Base-by-base conservation (phyloP, 768 basidiomycete genomes). In the Russula ochroleuca region DNA sequence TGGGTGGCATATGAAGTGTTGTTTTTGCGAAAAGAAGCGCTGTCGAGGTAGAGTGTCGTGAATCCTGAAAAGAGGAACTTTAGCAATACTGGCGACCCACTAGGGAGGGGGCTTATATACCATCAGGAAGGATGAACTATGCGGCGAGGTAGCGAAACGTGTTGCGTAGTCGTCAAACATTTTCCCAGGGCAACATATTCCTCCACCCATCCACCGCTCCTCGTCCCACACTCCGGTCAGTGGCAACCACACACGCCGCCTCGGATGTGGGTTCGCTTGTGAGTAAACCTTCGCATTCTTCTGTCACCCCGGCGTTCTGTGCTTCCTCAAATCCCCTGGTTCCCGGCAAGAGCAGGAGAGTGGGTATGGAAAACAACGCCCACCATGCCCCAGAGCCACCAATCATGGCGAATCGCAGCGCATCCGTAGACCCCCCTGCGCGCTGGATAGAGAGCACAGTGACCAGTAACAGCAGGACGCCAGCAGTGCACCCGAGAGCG, bases 1-100 rank as follows among this genome's bases (percentile, higher is more conserved):
- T 43, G 19, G 38, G 40, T 17, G 40, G 40, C 15, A 98, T 92
- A 69, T 86, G 28, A 28, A 28, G 79, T 0, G 87, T 80, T 0
- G 94, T 95, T 72, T 95, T 96, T 0, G 85, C 94, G 70, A 96
- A 98, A 0, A 98, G 82, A 59, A 98, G 83, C 0, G 96, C 92
- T 0, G 92, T 28, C 28, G 28, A 28, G 0, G 93, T 94, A n/a
- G 52, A 96, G 88, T 0, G 28, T 11, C 4, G 94, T 92, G 75
- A 95, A 94, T 2, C 88, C 92, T 92, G 40, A 31, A 28, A 28
- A 28, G 28, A 28, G 2, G 28, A 28, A 28, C 28, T 28, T 28
- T 5, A 28, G 28, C 2, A 28, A 28, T 28, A 5, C 28, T 2
- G 28, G 5, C 28, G 28, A 28, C n/a, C n/a, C 5, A 5, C 28